Conservation (phyloP, 2,329 filamentous ascomycete species). For the Cladosporium sp. region DNA sequence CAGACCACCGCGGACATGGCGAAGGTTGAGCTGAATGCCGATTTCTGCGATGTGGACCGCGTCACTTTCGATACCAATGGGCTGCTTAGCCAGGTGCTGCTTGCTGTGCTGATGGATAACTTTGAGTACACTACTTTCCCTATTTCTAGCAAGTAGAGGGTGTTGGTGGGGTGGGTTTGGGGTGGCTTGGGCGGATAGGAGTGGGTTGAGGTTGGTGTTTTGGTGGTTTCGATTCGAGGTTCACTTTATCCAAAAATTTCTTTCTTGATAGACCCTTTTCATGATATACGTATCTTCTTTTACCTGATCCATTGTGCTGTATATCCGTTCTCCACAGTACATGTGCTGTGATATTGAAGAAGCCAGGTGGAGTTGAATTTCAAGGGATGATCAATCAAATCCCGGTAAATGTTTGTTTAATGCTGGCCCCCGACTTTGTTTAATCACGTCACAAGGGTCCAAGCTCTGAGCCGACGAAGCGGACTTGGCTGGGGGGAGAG, state of each 20-base stretch:
- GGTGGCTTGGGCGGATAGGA: background rate
- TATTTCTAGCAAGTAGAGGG: background rate
- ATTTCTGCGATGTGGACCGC: constrained; percentile 10
- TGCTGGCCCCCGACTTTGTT: no score
- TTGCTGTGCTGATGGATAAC: constrained; percentile 10
- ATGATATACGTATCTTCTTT: constrained; percentile 5
- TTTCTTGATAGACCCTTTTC: background rate
- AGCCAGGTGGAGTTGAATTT: background rate
- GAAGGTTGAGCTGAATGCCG: constrained; percentile 6
- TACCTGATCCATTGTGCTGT: background rate
- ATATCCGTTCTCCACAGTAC: no score
- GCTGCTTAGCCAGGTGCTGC: background rate
- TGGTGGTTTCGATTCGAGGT: constrained; percentile 2
- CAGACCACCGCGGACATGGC: constrained; percentile 3
- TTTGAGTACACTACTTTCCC: constrained; percentile 4
- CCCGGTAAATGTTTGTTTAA: no score
- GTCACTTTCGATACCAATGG: constrained; percentile 8
- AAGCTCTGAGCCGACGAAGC: no score
- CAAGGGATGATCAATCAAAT: background rate
- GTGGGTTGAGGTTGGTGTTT: background rate
- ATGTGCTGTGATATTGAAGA: no score
- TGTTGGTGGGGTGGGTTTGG: background rate
- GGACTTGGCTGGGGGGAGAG: no score
- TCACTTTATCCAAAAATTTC: background rate
- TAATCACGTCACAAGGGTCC: no score